Conservation (phyloP, 2,329 filamentous ascomycete species). For the Exophiala spinifera region DNA sequence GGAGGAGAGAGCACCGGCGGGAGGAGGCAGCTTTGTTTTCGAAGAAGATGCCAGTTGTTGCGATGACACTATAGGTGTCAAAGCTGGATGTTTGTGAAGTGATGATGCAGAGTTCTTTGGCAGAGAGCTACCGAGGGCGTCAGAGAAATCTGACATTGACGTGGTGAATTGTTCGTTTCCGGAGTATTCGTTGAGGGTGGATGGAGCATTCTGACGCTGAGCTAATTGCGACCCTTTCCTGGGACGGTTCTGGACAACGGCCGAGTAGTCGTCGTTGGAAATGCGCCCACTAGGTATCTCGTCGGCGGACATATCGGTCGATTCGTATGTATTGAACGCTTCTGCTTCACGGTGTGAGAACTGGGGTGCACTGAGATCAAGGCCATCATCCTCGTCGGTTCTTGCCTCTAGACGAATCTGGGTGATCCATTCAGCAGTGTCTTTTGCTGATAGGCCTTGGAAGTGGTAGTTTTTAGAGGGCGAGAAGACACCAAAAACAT, state of each 20-base stretch:
- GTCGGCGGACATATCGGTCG: slow-evolving; percentile 43
- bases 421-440: slow-evolving; percentile 83
- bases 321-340: slow-evolving; percentile 35
- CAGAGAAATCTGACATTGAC: slow-evolving; percentile 85
- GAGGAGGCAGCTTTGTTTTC: slow-evolving; percentile 1
- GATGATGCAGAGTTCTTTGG: slow-evolving; percentile 27
- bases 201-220: slow-evolving; percentile 28
- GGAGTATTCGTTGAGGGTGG: slow-evolving; percentile 54
- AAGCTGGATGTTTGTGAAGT: slow-evolving; percentile 27
- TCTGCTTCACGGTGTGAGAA: slow-evolving; percentile 30
- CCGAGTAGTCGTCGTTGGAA: slow-evolving; percentile 34
- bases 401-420: slow-evolving; percentile 74
- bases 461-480: slow-evolving; percentile 89
- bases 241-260: slow-evolving; percentile 8
- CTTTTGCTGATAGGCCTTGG: slow-evolving; percentile 67
- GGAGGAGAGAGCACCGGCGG: slow-evolving; percentile 57
- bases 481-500: slow-evolving; percentile 91
- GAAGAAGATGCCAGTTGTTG: slow-evolving; percentile 10
- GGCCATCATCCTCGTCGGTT: slow-evolving; percentile 84
- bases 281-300: slow-evolving; percentile 35
- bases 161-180: slow-evolving; percentile 62
- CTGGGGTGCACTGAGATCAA: slow-evolving; percentile 55
- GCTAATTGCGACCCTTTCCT: slow-evolving; percentile 16
- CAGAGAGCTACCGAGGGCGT: slow-evolving; percentile 43
- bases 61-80: slow-evolving; percentile 33